Conservation (phyloP, 2,329 filamentous ascomycete genomes). For the Fusarium foetens region DNA sequence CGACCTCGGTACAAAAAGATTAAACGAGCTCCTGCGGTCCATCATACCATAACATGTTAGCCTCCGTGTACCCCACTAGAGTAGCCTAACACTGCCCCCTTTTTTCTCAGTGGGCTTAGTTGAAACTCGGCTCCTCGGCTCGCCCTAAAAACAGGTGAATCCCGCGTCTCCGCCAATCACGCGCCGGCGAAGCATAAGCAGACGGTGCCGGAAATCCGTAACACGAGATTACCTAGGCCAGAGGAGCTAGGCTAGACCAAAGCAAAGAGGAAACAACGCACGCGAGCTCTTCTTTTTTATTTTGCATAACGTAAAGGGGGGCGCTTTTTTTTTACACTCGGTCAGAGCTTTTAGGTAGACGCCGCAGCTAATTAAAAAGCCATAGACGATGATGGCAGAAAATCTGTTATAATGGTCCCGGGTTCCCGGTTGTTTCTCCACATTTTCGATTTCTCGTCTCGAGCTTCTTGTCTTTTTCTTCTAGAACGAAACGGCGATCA, state of each 20-base stretch:
- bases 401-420: constrained; percentile 1
- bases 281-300: not conserved
- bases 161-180: not conserved
- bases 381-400: not conserved
- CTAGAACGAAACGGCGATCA: constrained; percentile 9
- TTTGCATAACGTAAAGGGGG: constrained; percentile 17
- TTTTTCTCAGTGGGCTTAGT: not conserved
- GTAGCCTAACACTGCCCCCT: not conserved
- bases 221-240: constrained; percentile 20
- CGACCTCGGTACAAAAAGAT: not conserved
- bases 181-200: not conserved
- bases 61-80: not conserved
- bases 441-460: not conserved
- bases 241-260: not conserved
- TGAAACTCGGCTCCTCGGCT: not conserved
- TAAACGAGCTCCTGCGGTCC: not conserved
- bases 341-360: not conserved
- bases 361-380: not conserved
- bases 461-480: constrained; percentile 1
- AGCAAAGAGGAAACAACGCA: constrained; percentile 18
- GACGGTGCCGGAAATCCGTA: constrained; percentile 21
- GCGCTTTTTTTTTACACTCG: not conserved
- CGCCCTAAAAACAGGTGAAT: not conserved
- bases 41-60: not conserved
- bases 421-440: not conserved